Evolutionary conservation across 192 early-diverging fungal species (phyloP), one percentile per base, ranked within the genome.

Genomic region (Glomus cerebriforme): DNA sequence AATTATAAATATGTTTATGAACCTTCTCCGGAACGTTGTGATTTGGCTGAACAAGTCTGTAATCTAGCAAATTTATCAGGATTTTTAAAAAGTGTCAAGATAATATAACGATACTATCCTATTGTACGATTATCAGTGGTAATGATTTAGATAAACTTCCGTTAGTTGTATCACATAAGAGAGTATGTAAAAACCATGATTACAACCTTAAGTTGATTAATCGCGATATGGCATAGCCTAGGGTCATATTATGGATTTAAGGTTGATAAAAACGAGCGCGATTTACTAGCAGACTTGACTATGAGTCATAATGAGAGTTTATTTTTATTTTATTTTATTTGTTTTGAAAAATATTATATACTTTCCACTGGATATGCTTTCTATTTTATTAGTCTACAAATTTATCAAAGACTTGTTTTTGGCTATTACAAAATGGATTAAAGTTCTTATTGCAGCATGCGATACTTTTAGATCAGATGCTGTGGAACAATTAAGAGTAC

Each of bases 381-480:
- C 34, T 35, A 3, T 5, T 35, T 35, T 5, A 35, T 78, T 92
- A 97, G 80, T 94, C 93, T 10, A 98, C 96, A 63, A 97, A 98
- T 80, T 80, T 98, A 78, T 93, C 94, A 80, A 98, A 98, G 77
- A 92, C 96, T 9, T 95, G 93, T 77, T 98, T 97, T 84, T 97
- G 96, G 95, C 86, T 98, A 43, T 85, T 97, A 73, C 95, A 96
- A 79, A 98, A 98, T 86, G 90, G 93, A 66, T 86, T 92, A 63
- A 92, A 29, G 92, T 97, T 7, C 82, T 98, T 31, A 96, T 98
- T 82, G 97, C 96, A 34, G 97, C 95, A 19, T 96, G 97, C 83
- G 96, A 98, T 84, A 97, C 97, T 8, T 98, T 98, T 89, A 89
- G 96, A 43, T 92, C 91, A 37, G 97, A 96, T 54, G 97, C 96